Conservation (phyloP, 768 basidiomycete species). For the Leucocoprinus birnbaumii region DNA sequence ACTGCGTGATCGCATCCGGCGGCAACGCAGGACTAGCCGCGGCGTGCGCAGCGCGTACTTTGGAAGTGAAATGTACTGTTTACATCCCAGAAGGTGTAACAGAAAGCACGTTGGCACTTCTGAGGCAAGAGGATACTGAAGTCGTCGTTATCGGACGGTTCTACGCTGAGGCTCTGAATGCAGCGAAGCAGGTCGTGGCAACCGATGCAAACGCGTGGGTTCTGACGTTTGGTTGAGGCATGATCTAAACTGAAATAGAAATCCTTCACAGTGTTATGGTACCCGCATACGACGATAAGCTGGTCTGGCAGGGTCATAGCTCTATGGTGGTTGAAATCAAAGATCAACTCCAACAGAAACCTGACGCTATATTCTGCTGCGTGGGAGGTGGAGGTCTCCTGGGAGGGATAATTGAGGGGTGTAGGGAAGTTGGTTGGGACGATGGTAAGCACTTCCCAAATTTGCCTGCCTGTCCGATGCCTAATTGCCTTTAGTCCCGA, state of each 20-base stretch:
- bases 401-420: slow-evolving; percentile 71
- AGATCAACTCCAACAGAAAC: slow-evolving; percentile 48
- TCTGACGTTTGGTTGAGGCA: no score
- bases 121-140: slow-evolving; percentile 52
- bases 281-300: slow-evolving; percentile 68
- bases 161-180: slow-evolving; percentile 55
- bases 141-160: slow-evolving; percentile 54
- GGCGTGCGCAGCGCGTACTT: slow-evolving; percentile 55
- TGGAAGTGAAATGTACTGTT: slow-evolving; percentile 61
- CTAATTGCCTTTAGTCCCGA: slow-evolving; percentile 41
- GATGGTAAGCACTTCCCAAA: slow-evolving; percentile 42
- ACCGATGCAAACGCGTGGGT: slow-evolving; percentile 53
- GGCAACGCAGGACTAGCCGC: slow-evolving; percentile 82
- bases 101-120: slow-evolving; percentile 42
- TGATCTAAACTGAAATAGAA: not conserved
- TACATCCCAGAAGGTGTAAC: slow-evolving; percentile 58
- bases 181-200: slow-evolving; percentile 44
- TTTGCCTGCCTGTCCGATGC: not conserved
- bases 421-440: slow-evolving; percentile 61
- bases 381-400: slow-evolving; percentile 75
- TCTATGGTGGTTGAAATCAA: slow-evolving; percentile 68
- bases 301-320: slow-evolving; percentile 75
- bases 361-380: slow-evolving; percentile 74
- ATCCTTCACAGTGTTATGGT: slow-evolving; percentile 50
- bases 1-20: slow-evolving; percentile 69